phyloP scores from a whole-genome alignment of 495 filamentous ascomycete species.

The Lophium mytilinum region DNA sequence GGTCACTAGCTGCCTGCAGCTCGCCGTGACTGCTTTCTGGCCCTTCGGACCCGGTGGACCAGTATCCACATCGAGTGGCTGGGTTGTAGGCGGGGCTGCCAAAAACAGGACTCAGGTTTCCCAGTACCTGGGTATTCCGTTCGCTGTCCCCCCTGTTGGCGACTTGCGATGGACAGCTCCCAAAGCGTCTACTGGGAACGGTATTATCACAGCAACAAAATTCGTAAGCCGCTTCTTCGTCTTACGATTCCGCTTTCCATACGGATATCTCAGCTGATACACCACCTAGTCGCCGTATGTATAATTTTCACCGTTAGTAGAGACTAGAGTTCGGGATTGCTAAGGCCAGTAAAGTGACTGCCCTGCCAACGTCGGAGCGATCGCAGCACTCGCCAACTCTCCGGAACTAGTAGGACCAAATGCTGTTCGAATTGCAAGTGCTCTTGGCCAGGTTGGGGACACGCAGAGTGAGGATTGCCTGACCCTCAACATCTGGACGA shows the following conservation, averaged over 20 bases:
- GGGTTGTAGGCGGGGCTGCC: too few species aligned
- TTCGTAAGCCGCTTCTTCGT: background rate
- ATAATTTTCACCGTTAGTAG: background rate
- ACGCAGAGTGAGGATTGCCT: conserved; percentile 32
- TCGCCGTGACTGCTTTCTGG: too few species aligned
- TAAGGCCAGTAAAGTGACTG: background rate
- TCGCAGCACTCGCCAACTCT: background rate
- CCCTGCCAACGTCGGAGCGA: background rate
- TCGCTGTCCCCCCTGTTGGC: conserved; percentile 2
- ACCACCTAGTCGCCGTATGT: background rate
- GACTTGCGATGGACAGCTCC: background rate
- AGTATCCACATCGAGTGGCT: too few species aligned
- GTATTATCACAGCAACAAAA: too few species aligned
- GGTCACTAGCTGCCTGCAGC: too few species aligned
- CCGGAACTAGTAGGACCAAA: background rate
- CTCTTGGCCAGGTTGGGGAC: conserved; percentile 3
- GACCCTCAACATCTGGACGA: conserved; percentile 33
- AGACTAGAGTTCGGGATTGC: background rate
- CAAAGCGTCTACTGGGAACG: background rate
- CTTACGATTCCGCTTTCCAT: background rate
- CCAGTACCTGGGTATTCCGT: conserved; percentile 8
- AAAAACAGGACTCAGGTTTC: background rate
- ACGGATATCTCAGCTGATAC: background rate
- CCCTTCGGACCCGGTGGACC: too few species aligned
- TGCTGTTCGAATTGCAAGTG: background rate